These are phyloP conservation scores for Mycena venus DNA, from an alignment of 768 basidiomycete genomes.

Conservation along the genomic window DNA sequence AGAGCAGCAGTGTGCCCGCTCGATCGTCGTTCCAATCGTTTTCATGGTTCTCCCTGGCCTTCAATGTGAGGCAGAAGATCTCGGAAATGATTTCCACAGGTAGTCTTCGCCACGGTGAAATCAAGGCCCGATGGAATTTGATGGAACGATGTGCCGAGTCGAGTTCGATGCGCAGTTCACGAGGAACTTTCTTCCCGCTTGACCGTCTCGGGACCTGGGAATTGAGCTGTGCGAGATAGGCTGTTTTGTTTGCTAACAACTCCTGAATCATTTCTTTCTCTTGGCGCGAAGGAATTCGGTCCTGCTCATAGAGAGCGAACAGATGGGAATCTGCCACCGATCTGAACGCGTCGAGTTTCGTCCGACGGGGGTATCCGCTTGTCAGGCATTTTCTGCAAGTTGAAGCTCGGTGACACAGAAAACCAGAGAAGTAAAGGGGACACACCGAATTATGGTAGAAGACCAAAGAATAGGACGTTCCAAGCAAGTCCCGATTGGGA, in stretches of 20 bases:
- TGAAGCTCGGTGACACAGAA: no score
- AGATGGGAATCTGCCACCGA: conserved; percentile 14
- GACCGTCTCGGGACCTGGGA: conserved; percentile 18
- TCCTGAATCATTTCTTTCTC: conserved; percentile 16
- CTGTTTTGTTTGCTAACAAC: conserved; percentile 5
- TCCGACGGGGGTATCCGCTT: neutral
- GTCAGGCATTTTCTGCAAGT: neutral
- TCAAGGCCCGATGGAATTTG: conserved; percentile 21
- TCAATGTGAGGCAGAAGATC: conserved; percentile 16
- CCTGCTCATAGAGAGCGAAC: conserved; percentile 5
- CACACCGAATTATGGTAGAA: no score
- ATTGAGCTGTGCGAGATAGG: conserved; percentile 18
- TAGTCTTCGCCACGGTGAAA: conserved; percentile 22
- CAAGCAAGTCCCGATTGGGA: no score
- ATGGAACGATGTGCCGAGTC: conserved; percentile 17
- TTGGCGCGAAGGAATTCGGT: conserved; percentile 8
- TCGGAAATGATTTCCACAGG: conserved; percentile 23
- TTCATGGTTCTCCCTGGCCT: neutral
- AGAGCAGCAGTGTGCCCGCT: conserved; percentile 16
- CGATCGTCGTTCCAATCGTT: conserved; percentile 19
- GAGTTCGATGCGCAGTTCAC: conserved; percentile 26
- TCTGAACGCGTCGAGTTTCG: neutral
- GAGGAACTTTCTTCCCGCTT: conserved; percentile 15
- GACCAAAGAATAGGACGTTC: no score
- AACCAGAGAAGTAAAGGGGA: no score